A percentile compares a stretch with the other conserved stretches of the same genome.
phyloP scores from a whole-genome alignment of 2,329 filamentous ascomycete genomes.

The Ophioceras dolichostomum region DNA sequence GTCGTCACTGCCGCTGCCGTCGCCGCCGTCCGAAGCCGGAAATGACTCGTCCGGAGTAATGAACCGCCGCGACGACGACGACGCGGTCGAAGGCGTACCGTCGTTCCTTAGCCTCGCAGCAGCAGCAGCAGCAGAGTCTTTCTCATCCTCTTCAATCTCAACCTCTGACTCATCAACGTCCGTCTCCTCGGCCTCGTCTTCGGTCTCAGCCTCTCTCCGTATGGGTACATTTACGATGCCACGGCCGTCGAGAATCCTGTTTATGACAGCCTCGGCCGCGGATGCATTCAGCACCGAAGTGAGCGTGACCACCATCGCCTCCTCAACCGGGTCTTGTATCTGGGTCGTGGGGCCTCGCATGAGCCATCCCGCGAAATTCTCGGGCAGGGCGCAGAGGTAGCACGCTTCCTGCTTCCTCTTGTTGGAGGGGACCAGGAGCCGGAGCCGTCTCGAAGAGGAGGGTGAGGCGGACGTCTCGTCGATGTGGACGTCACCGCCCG shows the following conservation, averaged over 20 bases:
- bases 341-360: neutral
- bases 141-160: neutral
- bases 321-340: neutral
- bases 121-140: neutral
- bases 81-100: neutral
- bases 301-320: neutral
- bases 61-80: neutral
- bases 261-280: neutral
- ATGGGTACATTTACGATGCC: neutral
- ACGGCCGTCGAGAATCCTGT: neutral
- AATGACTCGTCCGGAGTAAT: neutral
- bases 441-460: constrained; percentile 6
- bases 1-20: neutral
- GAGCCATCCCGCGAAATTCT: neutral
- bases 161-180: neutral
- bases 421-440: constrained; percentile 19
- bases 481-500: constrained; percentile 16
- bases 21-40: neutral
- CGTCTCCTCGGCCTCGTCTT: neutral
- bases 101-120: neutral
- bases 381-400: constrained; percentile 14
- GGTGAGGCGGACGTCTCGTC: constrained; percentile 12
- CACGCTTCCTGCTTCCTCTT: constrained; percentile 14
- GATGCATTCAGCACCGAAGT: neutral
- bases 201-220: neutral